These are phyloP conservation scores for Monosporascus sp. DNA, from an alignment of 2,329 filamentous ascomycete genomes.

Conservation along the genomic window DNA sequence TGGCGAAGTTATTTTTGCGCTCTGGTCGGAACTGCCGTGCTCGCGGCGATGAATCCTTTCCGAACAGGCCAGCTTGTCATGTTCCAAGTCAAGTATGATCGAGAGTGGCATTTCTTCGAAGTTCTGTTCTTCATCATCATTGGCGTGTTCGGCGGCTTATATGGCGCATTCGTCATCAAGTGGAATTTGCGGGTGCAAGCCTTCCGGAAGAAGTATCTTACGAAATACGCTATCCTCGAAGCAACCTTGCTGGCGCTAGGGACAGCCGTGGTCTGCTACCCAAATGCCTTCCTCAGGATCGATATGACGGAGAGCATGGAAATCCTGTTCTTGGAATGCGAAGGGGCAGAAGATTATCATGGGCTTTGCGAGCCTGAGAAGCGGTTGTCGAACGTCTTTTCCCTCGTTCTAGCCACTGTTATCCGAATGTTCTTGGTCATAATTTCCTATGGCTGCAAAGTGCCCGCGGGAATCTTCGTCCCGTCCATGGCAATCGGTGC, in stretches of 20 bases:
- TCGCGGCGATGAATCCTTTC: conserved; percentile 96
- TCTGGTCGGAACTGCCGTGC: conserved; percentile 83
- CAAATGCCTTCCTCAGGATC: conserved; percentile 89
- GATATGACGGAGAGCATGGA: conserved; percentile 99
- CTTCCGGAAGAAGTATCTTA: conserved; percentile 89
- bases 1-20: conserved; percentile 99
- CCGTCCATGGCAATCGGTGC: conserved; percentile 97
- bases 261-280: conserved; percentile 92
- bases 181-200: conserved; percentile 90
- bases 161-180: conserved; percentile 95
- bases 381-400: conserved; percentile 72
- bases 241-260: conserved; percentile 74
- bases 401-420: conserved; percentile 72
- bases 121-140: conserved; percentile 86
- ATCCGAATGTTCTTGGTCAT: conserved; percentile 82
- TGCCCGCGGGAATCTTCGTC: conserved; percentile 95
- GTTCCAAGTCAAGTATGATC: conserved; percentile 96
- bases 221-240: conserved; percentile 78
- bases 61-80: conserved; percentile 96
- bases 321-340: conserved; percentile 90
- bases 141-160: conserved; percentile 88
- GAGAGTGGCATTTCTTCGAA: conserved; percentile 97
- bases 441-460: conserved; percentile 95
- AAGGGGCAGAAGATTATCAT: conserved; percentile 81
- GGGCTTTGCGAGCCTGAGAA: conserved; percentile 78